phyloP scores from a whole-genome alignment of 306 rosid species.

The Vicia faba region DNA sequence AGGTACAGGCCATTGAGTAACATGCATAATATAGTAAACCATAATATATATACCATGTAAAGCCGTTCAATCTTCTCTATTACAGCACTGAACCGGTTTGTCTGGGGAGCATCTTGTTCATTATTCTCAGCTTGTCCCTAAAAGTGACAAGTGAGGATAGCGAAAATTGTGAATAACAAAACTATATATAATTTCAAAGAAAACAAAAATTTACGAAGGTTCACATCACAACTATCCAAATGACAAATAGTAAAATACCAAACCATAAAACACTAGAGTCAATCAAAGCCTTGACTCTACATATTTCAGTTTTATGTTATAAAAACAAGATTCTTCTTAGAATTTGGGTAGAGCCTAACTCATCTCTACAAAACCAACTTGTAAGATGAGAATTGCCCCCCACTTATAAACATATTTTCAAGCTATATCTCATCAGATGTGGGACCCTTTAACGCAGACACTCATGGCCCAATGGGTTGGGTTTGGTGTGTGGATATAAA shows the following conservation, averaged over 20 bases:
- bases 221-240: constrained; percentile 20
- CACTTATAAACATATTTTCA: too few species aligned
- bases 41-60: constrained; percentile 61
- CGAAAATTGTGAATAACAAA: constrained; percentile 23
- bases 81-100: constrained; percentile 96
- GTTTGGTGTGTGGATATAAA: too few species aligned
- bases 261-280: not conserved
- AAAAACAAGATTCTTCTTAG: constrained; percentile 1
- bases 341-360: too few species aligned
- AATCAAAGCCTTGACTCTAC: constrained; percentile 20
- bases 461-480: too few species aligned
- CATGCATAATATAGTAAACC: not conserved
- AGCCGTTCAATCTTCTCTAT: constrained; percentile 98
- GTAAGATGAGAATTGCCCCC: too few species aligned
- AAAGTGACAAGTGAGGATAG: constrained; percentile 30
- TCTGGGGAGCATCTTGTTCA: constrained; percentile 63
- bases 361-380: too few species aligned
- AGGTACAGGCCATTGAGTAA: constrained; percentile 15
- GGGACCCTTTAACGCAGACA: too few species aligned
- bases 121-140: constrained; percentile 72
- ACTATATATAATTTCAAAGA: constrained; percentile 17
- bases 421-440: too few species aligned
- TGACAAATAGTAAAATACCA: constrained; percentile 14
- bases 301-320: constrained; percentile 34
- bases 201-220: not conserved